Conservation (phyloP, 208 protist species). For the Crithidia mellificae region DNA sequence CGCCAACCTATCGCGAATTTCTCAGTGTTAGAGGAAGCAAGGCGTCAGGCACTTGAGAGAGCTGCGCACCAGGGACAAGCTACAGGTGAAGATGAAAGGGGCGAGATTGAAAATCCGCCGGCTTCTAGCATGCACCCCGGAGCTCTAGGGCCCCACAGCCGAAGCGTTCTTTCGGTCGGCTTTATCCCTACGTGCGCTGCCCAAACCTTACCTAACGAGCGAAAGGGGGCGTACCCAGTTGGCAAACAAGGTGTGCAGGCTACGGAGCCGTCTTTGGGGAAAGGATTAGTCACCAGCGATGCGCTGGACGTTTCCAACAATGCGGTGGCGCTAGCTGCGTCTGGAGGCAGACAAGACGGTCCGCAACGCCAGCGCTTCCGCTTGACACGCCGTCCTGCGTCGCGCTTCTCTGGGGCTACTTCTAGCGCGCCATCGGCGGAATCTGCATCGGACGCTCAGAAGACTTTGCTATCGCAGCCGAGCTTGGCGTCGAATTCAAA, state of each 20-base stretch:
- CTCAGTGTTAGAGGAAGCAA: conserved; percentile 25
- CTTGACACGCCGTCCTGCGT: conserved; percentile 17
- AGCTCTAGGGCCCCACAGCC: conserved; percentile 20
- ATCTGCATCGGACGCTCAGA: too few relatives aligned
- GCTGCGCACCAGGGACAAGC: not conserved
- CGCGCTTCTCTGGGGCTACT: not conserved
- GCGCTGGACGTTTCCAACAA: too few relatives aligned
- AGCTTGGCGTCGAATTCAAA: too few relatives aligned
- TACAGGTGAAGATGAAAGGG: not conserved
- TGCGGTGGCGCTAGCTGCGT: too few relatives aligned
- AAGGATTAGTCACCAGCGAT: too few relatives aligned
- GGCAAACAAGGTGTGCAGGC: not conserved
- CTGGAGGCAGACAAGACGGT: too few relatives aligned
- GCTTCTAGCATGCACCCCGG: not conserved
- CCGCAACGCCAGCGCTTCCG: conserved; percentile 38
- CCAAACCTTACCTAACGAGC: not conserved
- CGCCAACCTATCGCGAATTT: conserved; percentile 51
- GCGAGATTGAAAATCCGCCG: too few relatives aligned
- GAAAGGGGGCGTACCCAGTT: not conserved
- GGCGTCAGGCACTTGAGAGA: not conserved
- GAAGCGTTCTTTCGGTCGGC: conserved; percentile 28
- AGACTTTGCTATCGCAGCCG: too few relatives aligned
- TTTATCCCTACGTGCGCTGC: conserved; percentile 17
- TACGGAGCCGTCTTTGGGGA: not conserved
- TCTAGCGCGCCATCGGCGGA: not conserved